phyloP scores from a whole-genome alignment of 1,284 basidiomycete genomes.

The Trichosporon inkin region DNA sequence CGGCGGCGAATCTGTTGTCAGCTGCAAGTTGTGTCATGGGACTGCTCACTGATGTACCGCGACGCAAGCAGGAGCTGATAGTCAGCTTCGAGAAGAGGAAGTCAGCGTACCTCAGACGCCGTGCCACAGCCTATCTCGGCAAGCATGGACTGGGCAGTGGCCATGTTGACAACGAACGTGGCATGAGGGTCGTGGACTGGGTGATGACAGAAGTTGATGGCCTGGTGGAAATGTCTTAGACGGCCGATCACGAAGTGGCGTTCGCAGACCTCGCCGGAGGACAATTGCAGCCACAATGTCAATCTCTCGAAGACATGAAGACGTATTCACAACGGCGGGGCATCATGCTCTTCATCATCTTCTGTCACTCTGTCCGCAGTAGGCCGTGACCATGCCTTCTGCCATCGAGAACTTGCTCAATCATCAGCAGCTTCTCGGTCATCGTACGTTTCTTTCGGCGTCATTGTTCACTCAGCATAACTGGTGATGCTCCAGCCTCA shows the following conservation, averaged over 20 bases:
- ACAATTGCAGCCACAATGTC: too few species aligned
- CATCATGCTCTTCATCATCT: too few species aligned
- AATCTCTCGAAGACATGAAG: too few species aligned
- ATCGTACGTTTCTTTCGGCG: too few species aligned
- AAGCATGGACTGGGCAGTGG: conserved; percentile 19
- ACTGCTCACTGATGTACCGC: conserved; percentile 35
- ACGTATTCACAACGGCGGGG: too few species aligned
- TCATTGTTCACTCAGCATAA: too few species aligned
- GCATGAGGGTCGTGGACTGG: background rate
- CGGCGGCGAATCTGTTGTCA: conserved; percentile 36
- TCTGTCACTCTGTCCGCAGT: too few species aligned
- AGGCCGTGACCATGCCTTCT: too few species aligned
- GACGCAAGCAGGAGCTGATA: conserved; percentile 26
- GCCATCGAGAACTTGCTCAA: too few species aligned
- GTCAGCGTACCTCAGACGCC: conserved; percentile 33
- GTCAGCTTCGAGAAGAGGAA: background rate
- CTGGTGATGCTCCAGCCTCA: too few species aligned
- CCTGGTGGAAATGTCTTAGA: background rate
- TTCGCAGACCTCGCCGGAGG: too few species aligned
- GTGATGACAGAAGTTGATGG: background rate
- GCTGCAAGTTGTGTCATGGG: background rate
- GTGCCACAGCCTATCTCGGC: conserved; percentile 32
- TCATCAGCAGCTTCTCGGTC: too few species aligned
- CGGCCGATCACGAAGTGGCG: background rate
- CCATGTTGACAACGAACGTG: background rate